Base-by-base conservation (phyloP, 305 asterid species). In the Fraxinus latifolia region DNA sequence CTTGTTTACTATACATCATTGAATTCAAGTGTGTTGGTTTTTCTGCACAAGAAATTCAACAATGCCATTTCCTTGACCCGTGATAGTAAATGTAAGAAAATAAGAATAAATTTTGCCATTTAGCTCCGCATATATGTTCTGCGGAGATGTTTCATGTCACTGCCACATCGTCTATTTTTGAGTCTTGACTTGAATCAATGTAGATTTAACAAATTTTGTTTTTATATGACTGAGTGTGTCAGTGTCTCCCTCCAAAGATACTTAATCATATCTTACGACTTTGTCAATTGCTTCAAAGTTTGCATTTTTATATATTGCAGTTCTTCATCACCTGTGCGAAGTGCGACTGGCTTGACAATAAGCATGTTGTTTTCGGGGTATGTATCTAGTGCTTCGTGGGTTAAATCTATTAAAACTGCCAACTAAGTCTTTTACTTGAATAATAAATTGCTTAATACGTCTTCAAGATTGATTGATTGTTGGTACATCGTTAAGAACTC, bases 311-410 rank as follows among this genome's bases (percentile, higher is more conserved):
- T 55, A 8, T 55, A 50, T 90, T 78, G 88, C 95, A 95, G 99
- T 95, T 94, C 89, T 95, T 95, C 88, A 74, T 95, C 88, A 88
- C 98, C 31, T 93, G 97, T 81, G 97, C 98, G 33, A 95, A 95
- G 90, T 94, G 97, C 29, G 99, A 94, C 85, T 95, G 98, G 99
- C 99, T 95, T 31, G 99, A 95, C 90, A 94, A 93, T 92, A 95
- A 95, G 83, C 98, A 95, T 62, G 97, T 95, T 23, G 98, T 95
- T 53, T 95, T 95, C 68, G 99, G 98, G 97, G 99, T 95, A 91
- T 29, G 95, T 83, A 65, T 32, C 33, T 3, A 3, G 50, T 82
- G 78, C 74, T 81, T 42, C 27, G 65, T 33, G 19, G 42, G 77
- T 84, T 74, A 53, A 12, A 50, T 29, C n/a, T 55, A 8, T 25